Evolutionary conservation across 2,329 filamentous ascomycete genomes (phyloP).

Genomic region (Camillea tinctor): DNA sequence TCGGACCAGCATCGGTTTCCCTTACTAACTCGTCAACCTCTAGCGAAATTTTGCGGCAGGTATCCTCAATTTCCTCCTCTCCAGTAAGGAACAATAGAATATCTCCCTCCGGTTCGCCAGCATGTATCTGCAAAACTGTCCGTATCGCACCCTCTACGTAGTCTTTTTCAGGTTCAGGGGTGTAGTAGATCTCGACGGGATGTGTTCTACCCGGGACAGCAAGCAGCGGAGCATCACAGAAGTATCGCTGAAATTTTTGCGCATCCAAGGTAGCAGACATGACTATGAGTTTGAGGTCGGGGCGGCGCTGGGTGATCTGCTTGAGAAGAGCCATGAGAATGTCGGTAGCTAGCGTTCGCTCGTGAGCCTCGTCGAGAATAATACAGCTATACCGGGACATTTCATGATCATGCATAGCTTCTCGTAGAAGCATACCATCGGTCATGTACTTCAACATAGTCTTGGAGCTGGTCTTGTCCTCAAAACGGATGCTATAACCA

Average conservation of each 20-base stretch:
- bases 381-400: conserved; percentile 94
- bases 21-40: conserved; percentile 89
- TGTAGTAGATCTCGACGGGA: conserved; percentile 98
- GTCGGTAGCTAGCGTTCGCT: conserved; percentile 94
- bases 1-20: conserved; percentile 86
- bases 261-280: conserved; percentile 98
- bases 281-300: conserved; percentile 96
- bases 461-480: conserved; percentile 84
- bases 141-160: conserved; percentile 94
- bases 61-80: conserved; percentile 98
- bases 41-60: conserved; percentile 83
- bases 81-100: conserved; percentile 93
- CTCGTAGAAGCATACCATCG: conserved; percentile 94
- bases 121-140: conserved; percentile 95
- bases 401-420: conserved; percentile 94
- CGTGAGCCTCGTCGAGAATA: conserved; percentile 97
- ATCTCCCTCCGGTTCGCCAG: conserved; percentile 87
- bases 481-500: conserved; percentile 98
- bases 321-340: conserved; percentile 96
- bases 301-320: conserved; percentile 75
- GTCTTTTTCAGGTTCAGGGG: conserved; percentile 90
- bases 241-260: conserved; percentile 97
- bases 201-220: conserved; percentile 94
- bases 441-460: conserved; percentile 99
- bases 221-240: conserved; percentile 88